Base-by-base conservation (phyloP, 2,329 filamentous ascomycete species). In the Nannizziopsis arthrosporioides region DNA sequence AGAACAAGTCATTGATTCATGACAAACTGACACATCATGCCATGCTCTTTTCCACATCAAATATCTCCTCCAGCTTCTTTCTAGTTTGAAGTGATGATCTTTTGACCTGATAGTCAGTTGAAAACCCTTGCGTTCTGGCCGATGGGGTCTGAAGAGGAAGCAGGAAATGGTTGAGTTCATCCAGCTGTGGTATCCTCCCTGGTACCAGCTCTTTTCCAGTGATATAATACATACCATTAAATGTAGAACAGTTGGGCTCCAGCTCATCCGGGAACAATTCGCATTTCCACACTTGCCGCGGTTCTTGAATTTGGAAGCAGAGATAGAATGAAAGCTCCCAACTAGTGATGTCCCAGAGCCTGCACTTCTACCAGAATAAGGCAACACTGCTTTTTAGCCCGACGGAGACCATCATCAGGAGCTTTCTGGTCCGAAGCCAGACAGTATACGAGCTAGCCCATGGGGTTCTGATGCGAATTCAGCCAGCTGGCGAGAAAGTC, bases 121-220 rank as follows among this genome's bases (percentile, higher is more conserved):
- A 39, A 39, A 9, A 44, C 7, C 5, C n/a, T 18, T 14, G 47
- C 47, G 44, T 49, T 44, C 41, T 49, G 15, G 47, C 15, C 32
- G 40, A 49, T 49, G 39, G 31, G 15, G 44, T 18, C 40, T 49
- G 47, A n/a, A 49, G 48, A 46, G 42, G 48, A 18, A 50, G 42
- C 35, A 22, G 35, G 37, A 41, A 45, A 31, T 18, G 15, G 42
- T 50, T 8, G 27, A 35, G 42, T 47, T 47, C 42, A 32, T 34
- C 48, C 42, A 46, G 48, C 48, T 46, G n/a, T n/a, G n/a, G n/a
- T n/a, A n/a, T n/a, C n/a, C n/a, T n/a, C n/a, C n/a, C 48, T 27
- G 36, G 42, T 42, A 50, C 31, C 19, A 46, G 42, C 4, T 46
- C 36, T 22, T 45, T 50, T 40, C 32, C 32, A 22, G 44, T 47